Percentiles rank a stretch among this genome's conserved stretches.
Evolutionary conservation across 495 filamentous ascomycete genomes (phyloP).

Genomic region (Aspergillus baeticus): DNA sequence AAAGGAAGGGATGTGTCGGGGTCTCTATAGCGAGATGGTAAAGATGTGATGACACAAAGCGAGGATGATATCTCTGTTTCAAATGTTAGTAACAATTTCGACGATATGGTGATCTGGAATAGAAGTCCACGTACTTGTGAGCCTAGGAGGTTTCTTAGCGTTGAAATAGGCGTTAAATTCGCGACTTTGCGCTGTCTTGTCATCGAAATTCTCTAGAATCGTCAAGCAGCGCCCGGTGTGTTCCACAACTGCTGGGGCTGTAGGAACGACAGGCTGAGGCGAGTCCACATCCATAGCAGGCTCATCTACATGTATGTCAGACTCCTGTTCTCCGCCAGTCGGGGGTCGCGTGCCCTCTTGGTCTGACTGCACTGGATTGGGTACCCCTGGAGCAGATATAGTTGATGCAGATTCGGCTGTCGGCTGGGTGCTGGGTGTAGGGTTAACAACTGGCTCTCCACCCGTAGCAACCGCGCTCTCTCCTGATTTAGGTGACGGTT

Average conservation of each 20-base stretch:
- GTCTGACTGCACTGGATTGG: constrained; percentile 3
- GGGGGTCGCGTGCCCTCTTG: constrained; percentile 10
- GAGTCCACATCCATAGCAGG: constrained; percentile 15
- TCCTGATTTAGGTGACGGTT: neutral
- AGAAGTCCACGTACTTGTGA: constrained; percentile 44
- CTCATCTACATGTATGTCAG: constrained; percentile 14
- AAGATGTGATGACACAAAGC: constrained; percentile 77
- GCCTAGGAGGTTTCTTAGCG: constrained; percentile 46
- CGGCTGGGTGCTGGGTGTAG: constrained; percentile 8
- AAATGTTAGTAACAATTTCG: constrained; percentile 8
- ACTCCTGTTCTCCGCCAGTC: constrained; percentile 19
- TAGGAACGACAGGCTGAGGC: constrained; percentile 24
- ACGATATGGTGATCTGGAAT: neutral
- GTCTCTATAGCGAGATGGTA: constrained; percentile 74
- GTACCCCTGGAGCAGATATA: neutral
- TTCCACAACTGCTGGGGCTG: constrained; percentile 44
- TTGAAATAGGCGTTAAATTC: constrained; percentile 54
- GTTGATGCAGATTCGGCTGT: constrained; percentile 6
- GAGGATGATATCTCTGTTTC: constrained; percentile 45
- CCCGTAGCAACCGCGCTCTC: neutral
- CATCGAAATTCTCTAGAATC: constrained; percentile 56
- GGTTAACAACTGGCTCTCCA: constrained; percentile 1
- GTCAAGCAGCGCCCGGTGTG: constrained; percentile 51
- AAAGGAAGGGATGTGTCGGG: constrained; percentile 75
- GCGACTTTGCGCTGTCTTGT: constrained; percentile 47